Conservation (phyloP, 23 red algal species). For the Rhodosorus marinus region DNA sequence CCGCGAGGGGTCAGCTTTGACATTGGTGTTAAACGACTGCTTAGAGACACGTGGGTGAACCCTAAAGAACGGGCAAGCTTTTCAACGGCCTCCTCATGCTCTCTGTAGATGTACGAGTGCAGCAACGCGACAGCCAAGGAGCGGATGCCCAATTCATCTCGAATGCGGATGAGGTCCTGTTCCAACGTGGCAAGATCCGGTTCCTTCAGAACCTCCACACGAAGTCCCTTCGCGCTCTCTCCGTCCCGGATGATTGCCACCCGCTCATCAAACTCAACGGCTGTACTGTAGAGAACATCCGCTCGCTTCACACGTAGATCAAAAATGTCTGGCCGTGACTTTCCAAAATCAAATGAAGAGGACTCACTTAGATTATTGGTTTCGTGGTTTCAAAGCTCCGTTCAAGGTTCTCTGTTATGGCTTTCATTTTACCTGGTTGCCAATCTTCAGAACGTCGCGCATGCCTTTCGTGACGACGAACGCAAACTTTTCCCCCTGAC, state of each 20-base stretch:
- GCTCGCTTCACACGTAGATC: constrained; percentile 48
- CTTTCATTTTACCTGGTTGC: no score
- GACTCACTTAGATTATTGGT: no score
- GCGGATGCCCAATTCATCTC: constrained; percentile 8
- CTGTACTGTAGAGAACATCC: constrained; percentile 20
- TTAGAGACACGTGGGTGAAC: constrained; percentile 54
- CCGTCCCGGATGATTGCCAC: constrained; percentile 2
- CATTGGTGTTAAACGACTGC: constrained; percentile 64
- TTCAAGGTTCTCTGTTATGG: no score
- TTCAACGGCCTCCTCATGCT: constrained; percentile 45
- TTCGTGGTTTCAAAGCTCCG: no score
- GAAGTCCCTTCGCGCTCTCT: not conserved
- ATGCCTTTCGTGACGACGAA: constrained; percentile 65
- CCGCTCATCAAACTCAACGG: constrained; percentile 43
- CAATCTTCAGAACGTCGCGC: constrained; percentile 48
- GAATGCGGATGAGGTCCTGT: constrained; percentile 1
- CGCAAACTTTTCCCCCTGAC: constrained; percentile 46
- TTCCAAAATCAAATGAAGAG: no score
- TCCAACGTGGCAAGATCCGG: constrained; percentile 16
- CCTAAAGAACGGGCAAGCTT: constrained; percentile 17
- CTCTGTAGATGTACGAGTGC: constrained; percentile 67
- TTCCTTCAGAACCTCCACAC: not conserved
- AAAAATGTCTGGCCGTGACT: constrained; percentile 75
- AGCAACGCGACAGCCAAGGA: constrained; percentile 72
- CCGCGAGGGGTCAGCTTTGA: constrained; percentile 70